These are phyloP conservation scores for Podospora comata DNA, from an alignment of 495 filamentous ascomycete genomes.

Conservation along the genomic window DNA sequence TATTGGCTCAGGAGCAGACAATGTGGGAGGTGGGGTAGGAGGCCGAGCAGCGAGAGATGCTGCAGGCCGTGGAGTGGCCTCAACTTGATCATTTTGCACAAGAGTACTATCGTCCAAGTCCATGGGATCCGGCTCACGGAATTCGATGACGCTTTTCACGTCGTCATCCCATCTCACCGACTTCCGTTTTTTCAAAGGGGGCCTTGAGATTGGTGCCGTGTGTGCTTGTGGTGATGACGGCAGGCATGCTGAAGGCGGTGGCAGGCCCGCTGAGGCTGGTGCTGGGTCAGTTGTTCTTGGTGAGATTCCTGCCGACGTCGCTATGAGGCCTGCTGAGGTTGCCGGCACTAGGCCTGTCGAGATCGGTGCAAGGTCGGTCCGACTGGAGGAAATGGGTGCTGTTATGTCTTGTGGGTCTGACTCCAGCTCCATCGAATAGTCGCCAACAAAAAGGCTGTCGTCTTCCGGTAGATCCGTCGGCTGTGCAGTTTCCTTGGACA, in stretches of 20 bases:
- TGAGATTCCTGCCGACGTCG: background rate
- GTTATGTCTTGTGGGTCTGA: background rate
- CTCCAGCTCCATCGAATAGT: background rate
- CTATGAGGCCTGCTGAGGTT: background rate
- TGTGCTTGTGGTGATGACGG: too few relatives aligned
- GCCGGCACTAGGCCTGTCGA: background rate
- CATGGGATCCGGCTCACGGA: slow-evolving; percentile 23
- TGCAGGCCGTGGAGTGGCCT: background rate
- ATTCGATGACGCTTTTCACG: slow-evolving; percentile 17
- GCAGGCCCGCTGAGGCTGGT: background rate
- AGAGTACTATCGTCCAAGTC: slow-evolving; percentile 24
- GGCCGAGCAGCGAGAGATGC: background rate
- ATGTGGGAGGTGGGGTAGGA: slow-evolving; percentile 11
- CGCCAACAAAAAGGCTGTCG: background rate
- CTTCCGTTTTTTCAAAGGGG: slow-evolving; percentile 32
- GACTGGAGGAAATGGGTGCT: background rate
- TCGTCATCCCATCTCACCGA: slow-evolving; percentile 39
- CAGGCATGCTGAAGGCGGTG: background rate
- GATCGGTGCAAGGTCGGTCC: background rate
- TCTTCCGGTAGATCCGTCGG: background rate
- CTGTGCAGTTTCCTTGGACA: slow-evolving; percentile 1
- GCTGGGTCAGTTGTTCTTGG: background rate
- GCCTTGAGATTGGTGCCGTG: background rate
- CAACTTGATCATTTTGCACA: background rate
- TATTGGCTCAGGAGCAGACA: slow-evolving; percentile 6